phyloP scores from a whole-genome alignment of 305 asterid genomes.

The Fraxinus albicans region DNA sequence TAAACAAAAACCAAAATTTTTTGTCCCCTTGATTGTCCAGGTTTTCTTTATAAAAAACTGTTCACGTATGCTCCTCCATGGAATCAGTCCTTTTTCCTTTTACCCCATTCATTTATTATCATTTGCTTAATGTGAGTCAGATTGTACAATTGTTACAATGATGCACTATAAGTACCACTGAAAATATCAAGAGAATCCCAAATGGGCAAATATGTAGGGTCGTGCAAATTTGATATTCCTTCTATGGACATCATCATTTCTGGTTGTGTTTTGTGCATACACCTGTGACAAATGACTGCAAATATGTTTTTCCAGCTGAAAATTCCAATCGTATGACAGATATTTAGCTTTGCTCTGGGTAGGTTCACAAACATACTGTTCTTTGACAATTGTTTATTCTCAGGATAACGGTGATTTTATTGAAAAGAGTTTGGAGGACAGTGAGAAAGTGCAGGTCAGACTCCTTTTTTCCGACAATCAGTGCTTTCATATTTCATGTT shows the following conservation, averaged over 20 bases:
- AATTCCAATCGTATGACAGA: background rate
- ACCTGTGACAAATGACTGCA: background rate
- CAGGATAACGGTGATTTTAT: conserved; percentile 57
- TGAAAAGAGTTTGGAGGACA: conserved; percentile 50
- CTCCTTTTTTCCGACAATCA: background rate
- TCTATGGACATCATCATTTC: background rate
- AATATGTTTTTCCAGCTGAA: background rate
- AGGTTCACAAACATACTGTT: background rate
- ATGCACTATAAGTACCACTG: background rate
- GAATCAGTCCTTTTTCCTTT: background rate
- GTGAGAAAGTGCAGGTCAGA: conserved; percentile 75
- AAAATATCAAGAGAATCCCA: background rate
- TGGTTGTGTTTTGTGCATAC: background rate
- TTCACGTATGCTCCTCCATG: background rate
- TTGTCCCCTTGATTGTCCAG: background rate
- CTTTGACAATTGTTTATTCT: conserved; percentile 3
- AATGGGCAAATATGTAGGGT: background rate
- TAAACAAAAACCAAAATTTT: background rate
- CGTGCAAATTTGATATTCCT: background rate
- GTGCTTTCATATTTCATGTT: background rate
- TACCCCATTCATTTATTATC: background rate
- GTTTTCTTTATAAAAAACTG: background rate
- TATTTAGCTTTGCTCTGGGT: background rate
- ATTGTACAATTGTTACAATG: background rate
- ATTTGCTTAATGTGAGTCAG: background rate